These are phyloP conservation scores for Salix koriyanagi DNA, from an alignment of 345 rosid genomes.

Conservation along the genomic window DNA sequence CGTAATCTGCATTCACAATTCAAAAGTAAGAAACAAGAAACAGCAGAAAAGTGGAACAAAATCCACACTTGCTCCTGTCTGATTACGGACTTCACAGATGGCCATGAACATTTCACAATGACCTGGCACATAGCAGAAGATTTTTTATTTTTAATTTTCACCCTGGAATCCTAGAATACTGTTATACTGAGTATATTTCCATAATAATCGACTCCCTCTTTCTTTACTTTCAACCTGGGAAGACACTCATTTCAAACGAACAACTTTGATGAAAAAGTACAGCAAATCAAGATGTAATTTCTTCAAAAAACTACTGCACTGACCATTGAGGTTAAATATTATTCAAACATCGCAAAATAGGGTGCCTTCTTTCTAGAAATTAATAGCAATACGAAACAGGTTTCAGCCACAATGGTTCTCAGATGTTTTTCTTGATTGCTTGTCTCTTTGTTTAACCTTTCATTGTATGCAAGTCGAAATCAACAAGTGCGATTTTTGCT, in stretches of 20 bases:
- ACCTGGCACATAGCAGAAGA: neutral
- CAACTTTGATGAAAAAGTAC: neutral
- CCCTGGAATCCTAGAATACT: too few species aligned
- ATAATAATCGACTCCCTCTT: too few species aligned
- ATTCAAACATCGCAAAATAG: neutral
- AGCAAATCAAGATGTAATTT: neutral
- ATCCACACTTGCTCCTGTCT: neutral
- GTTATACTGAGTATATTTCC: too few species aligned
- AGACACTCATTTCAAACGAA: neutral
- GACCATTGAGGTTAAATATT: neutral
- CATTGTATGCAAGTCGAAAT: too few species aligned
- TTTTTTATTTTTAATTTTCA: too few species aligned
- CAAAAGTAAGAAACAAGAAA: neutral
- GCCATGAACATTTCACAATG: neutral
- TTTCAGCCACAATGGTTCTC: too few species aligned
- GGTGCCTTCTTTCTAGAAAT: neutral
- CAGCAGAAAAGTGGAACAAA: neutral
- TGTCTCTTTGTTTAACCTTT: too few species aligned
- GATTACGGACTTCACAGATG: neutral
- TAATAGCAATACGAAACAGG: neutral
- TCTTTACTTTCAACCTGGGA: neutral
- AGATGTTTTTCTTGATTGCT: too few species aligned
- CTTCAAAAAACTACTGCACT: neutral
- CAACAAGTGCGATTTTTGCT: too few species aligned
- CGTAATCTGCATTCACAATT: conserved; percentile 46